These are phyloP conservation scores for Penicillium taxi DNA, from an alignment of 495 filamentous ascomycete species.

Conservation along the genomic window DNA sequence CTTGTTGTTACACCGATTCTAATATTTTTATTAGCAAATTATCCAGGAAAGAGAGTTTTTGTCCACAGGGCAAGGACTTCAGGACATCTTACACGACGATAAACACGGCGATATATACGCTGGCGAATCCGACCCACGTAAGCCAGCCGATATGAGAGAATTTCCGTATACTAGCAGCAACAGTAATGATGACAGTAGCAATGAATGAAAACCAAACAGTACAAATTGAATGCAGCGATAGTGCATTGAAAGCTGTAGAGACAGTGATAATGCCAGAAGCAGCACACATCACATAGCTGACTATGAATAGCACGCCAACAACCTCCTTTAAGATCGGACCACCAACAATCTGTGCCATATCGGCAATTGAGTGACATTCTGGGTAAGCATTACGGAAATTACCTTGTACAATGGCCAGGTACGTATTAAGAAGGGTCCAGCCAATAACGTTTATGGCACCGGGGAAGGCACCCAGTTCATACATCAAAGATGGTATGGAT, in stretches of 20 bases:
- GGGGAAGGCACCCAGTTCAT: constrained; percentile 53
- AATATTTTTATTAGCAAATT: constrained; percentile 3
- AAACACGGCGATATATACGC: constrained; percentile 39
- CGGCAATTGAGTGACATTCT: constrained; percentile 50
- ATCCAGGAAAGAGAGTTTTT: too few species aligned
- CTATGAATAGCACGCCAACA: constrained; percentile 36
- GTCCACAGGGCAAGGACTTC: background rate
- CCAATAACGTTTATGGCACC: constrained; percentile 49
- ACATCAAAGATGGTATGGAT: constrained; percentile 53
- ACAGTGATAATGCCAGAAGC: constrained; percentile 44
- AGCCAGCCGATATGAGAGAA: constrained; percentile 40
- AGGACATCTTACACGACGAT: constrained; percentile 36
- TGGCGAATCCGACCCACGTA: constrained; percentile 39
- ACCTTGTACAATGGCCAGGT: constrained; percentile 28
- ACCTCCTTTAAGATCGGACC: constrained; percentile 43
- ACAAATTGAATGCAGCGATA: constrained; percentile 40
- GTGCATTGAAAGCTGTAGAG: constrained; percentile 43
- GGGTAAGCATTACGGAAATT: constrained; percentile 31
- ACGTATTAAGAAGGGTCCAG: constrained; percentile 57
- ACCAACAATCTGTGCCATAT: constrained; percentile 59
- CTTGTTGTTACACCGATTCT: constrained; percentile 36
- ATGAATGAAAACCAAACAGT: constrained; percentile 38
- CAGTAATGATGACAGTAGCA: constrained; percentile 58
- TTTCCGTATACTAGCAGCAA: constrained; percentile 33
- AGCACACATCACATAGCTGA: constrained; percentile 40